Base-by-base conservation (phyloP, 805 yeast species). In the Cyberlindnera petersonii region DNA sequence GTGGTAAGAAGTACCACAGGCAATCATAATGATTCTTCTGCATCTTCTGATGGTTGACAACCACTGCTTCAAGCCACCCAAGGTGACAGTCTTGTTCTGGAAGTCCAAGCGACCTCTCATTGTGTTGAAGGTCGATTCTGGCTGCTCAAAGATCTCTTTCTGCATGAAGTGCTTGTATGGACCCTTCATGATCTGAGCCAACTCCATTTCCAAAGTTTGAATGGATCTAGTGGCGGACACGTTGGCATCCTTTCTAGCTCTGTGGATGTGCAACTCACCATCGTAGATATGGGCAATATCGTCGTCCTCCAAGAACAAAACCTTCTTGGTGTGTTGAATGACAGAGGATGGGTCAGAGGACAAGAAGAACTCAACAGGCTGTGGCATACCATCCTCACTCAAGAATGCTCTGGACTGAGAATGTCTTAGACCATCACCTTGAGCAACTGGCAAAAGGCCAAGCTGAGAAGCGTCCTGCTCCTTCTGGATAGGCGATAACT, bases 71-170 rank as follows among this genome's bases (percentile, higher is more conserved):
- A 93, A 74, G 28, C 99, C 99, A 58, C 98, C 98, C 45, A 93
- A 73, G 50, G 76, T 84, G 51, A 93, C 83, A 30, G 67, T 70
- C 53, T 74, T 72, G 61, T 81, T 80, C 31, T 80, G 88, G 59
- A 93, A 93, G 65, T 93, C 98, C 46, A 93, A 74, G 72, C 99
- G 86, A 59, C 99, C 99, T 73, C 98, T 84, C 98, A 93, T 93
- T 36, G 99, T 93, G 71, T 93, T 93, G 63, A 89, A 84, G 36
- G 97, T 84, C 4, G 98, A 89, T 60, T 93, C 98, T 26, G 98
- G 98, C 69, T 93, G 99, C 68, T 93, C 98, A 59, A 84, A 87
- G 53, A 93, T 93, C 70, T 93, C 99, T 74, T 93, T 93, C 69
- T 88, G 94, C 99, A 93, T 93, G 66, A 91, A 93, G 68, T 93